These are phyloP conservation scores for Phytophthora cactorum DNA, from an alignment of 352 stramenopile genomes.

Conservation along the genomic window DNA sequence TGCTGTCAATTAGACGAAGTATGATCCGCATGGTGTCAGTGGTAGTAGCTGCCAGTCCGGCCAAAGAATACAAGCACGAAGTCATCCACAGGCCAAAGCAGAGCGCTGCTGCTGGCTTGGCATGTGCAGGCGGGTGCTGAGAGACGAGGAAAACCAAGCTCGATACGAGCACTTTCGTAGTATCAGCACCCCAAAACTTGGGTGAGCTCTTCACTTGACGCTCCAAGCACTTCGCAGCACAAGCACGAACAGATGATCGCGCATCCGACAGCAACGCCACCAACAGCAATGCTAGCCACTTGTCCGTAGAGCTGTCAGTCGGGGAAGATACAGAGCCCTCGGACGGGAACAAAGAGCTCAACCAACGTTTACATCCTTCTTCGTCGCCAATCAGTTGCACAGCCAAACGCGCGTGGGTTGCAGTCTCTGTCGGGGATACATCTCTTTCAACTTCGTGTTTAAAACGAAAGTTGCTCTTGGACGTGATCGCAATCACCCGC, in stretches of 20 bases:
- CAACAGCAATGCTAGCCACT: constrained; percentile 45
- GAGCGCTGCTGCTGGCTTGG: constrained; percentile 6
- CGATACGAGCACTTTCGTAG: constrained; percentile 60
- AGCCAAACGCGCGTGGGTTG: constrained; percentile 39
- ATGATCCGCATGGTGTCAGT: constrained; percentile 82
- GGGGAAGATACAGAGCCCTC: not conserved
- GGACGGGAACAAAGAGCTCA: constrained; percentile 44
- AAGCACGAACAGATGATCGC: constrained; percentile 28
- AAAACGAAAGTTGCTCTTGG: constrained; percentile 23
- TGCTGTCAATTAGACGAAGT: constrained; percentile 70
- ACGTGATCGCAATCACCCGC: constrained; percentile 39
- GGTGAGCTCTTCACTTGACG: constrained; percentile 41
- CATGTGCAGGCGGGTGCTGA: constrained; percentile 21
- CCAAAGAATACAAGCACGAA: constrained; percentile 56
- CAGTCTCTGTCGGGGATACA: constrained; percentile 22
- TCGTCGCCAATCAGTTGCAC: constrained; percentile 40
- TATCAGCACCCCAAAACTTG: constrained; percentile 41
- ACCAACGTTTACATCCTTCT: constrained; percentile 34
- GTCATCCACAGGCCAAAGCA: constrained; percentile 42
- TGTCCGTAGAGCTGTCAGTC: constrained; percentile 19
- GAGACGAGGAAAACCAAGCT: constrained; percentile 68
- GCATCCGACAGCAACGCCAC: constrained; percentile 48
- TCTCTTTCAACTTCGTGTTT: not conserved
- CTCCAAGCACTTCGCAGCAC: constrained; percentile 39
- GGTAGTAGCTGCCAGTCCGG: constrained; percentile 49